A percentile compares a stretch with the other conserved stretches of the same genome.
These are phyloP conservation scores for Nematodospora anomalae DNA, from an alignment of 1,139 yeast genomes.

Conservation along the genomic window DNA sequence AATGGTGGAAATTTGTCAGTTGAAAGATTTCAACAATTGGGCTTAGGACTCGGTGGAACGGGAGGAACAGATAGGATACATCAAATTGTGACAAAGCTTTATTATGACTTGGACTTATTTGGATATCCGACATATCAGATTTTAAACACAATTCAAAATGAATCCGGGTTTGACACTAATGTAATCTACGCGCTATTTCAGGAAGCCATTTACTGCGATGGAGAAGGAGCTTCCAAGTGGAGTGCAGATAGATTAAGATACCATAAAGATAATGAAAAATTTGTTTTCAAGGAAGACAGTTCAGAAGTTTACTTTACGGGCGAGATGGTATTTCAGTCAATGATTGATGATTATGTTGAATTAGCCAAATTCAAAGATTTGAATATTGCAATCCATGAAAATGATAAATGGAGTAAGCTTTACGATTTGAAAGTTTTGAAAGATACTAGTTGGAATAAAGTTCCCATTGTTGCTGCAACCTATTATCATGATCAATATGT, in stretches of 20 bases:
- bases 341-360: slow-evolving; percentile 49
- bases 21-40: slow-evolving; percentile 54
- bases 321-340: slow-evolving; percentile 55
- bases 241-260: slow-evolving; percentile 46
- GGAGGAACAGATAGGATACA: slow-evolving; percentile 54
- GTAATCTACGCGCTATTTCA: slow-evolving; percentile 55
- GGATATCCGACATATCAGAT: slow-evolving; percentile 39
- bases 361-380: slow-evolving; percentile 40
- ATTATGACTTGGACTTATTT: slow-evolving; percentile 33
- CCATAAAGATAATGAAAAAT: slow-evolving; percentile 25
- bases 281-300: slow-evolving; percentile 19
- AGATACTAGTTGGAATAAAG: slow-evolving; percentile 28
- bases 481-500: slow-evolving; percentile 56
- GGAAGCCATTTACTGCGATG: slow-evolving; percentile 57
- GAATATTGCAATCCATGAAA: slow-evolving; percentile 42
- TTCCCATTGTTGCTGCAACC: slow-evolving; percentile 53
- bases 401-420: slow-evolving; percentile 41
- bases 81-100: slow-evolving; percentile 37
- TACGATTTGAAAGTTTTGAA: slow-evolving; percentile 37
- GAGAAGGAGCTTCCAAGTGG: slow-evolving; percentile 41
- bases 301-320: slow-evolving; percentile 47
- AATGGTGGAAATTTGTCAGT: slow-evolving; percentile 51
- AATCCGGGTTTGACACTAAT: slow-evolving; percentile 51
- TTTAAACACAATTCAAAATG: slow-evolving; percentile 30
- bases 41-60: slow-evolving; percentile 48